Evolutionary conservation across 768 basidiomycete species (phyloP).

Genomic region (Lactifluus rugatus): DNA sequence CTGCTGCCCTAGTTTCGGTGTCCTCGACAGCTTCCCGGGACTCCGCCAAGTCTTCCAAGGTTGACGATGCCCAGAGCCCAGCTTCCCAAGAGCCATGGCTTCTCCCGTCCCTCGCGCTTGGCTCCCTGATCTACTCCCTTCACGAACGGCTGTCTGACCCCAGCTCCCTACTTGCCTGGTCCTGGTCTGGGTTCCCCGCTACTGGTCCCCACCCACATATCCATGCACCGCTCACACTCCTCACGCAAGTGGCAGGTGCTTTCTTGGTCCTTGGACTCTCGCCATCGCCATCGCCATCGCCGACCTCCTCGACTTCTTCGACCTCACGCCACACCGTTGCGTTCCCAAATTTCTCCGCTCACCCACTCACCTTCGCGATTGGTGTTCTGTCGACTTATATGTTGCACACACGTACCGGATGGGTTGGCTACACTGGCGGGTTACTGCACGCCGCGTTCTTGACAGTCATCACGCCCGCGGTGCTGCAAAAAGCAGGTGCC

Average conservation of each 20-base stretch:
- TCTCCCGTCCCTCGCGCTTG: slow-evolving; percentile 45
- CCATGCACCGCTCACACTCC: slow-evolving; percentile 58
- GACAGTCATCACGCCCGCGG: slow-evolving; percentile 50
- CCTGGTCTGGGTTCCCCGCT: slow-evolving; percentile 80
- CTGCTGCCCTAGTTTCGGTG: slow-evolving; percentile 2
- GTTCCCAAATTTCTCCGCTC: slow-evolving; percentile 25
- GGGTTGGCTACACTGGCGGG: slow-evolving; percentile 64
- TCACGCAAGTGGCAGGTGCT: slow-evolving; percentile 52
- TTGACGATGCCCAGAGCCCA: neutral
- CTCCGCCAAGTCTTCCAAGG: neutral
- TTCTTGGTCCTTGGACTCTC: slow-evolving; percentile 31
- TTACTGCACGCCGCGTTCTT: slow-evolving; percentile 51
- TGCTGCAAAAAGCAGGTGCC: slow-evolving; percentile 40
- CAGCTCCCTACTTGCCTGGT: slow-evolving; percentile 74
- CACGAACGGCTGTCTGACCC: slow-evolving; percentile 68
- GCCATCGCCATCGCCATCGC: slow-evolving; percentile 1
- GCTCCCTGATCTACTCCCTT: slow-evolving; percentile 58
- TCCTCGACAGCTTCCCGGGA: neutral
- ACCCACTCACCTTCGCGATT: slow-evolving; percentile 45
- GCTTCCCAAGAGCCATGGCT: slow-evolving; percentile 27
- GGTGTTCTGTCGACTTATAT: slow-evolving; percentile 44
- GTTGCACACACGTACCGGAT: slow-evolving; percentile 53
- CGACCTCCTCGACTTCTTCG: no score
- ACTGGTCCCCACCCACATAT: slow-evolving; percentile 66
- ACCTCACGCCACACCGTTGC: neutral